A percentile compares a stretch with the other conserved stretches of the same genome.
These are phyloP conservation scores for Piper longum DNA, from an alignment of 164 flowering plant species.

Conservation along the genomic window DNA sequence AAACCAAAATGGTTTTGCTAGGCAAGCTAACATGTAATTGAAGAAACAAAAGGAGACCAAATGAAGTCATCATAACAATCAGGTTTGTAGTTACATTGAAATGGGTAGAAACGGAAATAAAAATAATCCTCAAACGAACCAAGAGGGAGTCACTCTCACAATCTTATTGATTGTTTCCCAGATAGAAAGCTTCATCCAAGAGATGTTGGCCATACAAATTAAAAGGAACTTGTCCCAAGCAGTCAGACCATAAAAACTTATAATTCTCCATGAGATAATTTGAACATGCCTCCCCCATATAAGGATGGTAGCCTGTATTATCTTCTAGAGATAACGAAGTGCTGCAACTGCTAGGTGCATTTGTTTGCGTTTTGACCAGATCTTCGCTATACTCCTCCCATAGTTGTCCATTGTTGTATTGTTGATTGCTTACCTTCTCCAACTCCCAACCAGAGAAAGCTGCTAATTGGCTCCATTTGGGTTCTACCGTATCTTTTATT, in stretches of 20 bases:
- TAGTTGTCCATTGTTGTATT: slow-evolving; percentile 15
- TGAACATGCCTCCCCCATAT: slow-evolving; percentile 16
- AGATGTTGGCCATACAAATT: slow-evolving; percentile 32
- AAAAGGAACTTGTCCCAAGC: slow-evolving; percentile 29
- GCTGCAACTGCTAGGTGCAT: slow-evolving; percentile 7
- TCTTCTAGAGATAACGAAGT: slow-evolving; percentile 31
- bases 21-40: neutral
- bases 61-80: neutral
- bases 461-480: slow-evolving; percentile 7
- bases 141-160: neutral
- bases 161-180: slow-evolving; percentile 10
- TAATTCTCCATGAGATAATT: slow-evolving; percentile 17
- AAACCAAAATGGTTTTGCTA: neutral
- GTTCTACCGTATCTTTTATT: neutral
- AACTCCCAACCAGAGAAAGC: slow-evolving; percentile 1
- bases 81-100: neutral
- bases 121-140: neutral
- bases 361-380: slow-evolving; percentile 11
- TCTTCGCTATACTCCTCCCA: slow-evolving; percentile 20
- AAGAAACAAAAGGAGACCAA: neutral
- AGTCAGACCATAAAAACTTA: slow-evolving; percentile 29
- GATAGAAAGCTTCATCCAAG: slow-evolving; percentile 24
- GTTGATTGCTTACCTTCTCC: slow-evolving; percentile 11
- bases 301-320: slow-evolving; percentile 10
- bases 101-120: neutral